Conservation (phyloP, 1,139 yeast genomes). For the Yamadazyma mexicana region DNA sequence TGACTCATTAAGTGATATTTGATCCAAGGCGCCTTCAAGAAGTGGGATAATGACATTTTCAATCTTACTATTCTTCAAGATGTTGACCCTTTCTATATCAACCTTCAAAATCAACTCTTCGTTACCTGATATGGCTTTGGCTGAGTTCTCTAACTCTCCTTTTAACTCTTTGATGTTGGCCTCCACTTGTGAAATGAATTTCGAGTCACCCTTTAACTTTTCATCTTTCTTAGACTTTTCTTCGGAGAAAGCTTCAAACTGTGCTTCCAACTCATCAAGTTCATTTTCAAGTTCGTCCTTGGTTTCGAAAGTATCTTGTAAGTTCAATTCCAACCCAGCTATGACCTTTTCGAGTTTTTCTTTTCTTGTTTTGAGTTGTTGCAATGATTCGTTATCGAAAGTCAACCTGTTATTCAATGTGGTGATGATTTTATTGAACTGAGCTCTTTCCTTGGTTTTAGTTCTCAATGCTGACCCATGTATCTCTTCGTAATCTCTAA, state of each 20-base stretch:
- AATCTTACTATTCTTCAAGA: constrained; percentile 73
- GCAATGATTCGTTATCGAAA: constrained; percentile 61
- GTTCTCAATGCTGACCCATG: constrained; percentile 64
- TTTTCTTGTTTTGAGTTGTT: constrained; percentile 50
- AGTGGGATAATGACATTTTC: constrained; percentile 71
- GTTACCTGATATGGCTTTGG: constrained; percentile 34
- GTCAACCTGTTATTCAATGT: constrained; percentile 59
- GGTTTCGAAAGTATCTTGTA: constrained; percentile 28
- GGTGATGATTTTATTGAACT: constrained; percentile 60
- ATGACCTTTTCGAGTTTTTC: constrained; percentile 34
- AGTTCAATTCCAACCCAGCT: constrained; percentile 29
- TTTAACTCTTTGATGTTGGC: constrained; percentile 34
- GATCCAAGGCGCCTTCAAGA: constrained; percentile 53
- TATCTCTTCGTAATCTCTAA: constrained; percentile 65
- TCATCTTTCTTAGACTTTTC: constrained; percentile 33
- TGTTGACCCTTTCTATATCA: constrained; percentile 58
- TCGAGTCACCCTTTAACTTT: constrained; percentile 26
- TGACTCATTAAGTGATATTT: constrained; percentile 47
- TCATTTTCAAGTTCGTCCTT: constrained; percentile 33
- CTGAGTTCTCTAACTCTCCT: constrained; percentile 25
- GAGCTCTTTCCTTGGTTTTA: constrained; percentile 64
- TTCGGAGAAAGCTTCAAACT: constrained; percentile 42
- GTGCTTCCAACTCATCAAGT: constrained; percentile 52
- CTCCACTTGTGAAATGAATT: constrained; percentile 29
- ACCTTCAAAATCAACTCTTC: constrained; percentile 59